Evolutionary conservation across 1,284 basidiomycete genomes (phyloP).

Genomic region (Boletellus dicymbophilus): DNA sequence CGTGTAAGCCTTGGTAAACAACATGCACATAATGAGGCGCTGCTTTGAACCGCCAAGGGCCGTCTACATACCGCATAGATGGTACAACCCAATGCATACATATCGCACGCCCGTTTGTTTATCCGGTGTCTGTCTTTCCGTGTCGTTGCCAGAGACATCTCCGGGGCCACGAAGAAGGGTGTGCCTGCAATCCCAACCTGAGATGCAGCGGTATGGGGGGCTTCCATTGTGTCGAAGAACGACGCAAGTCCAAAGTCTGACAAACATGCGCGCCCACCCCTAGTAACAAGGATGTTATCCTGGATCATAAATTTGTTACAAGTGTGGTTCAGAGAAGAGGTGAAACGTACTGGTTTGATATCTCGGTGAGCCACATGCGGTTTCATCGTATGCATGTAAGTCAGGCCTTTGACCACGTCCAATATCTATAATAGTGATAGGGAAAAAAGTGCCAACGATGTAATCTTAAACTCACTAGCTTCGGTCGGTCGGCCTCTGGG

Average conservation of each 20-base stretch:
- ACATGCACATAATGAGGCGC: neutral
- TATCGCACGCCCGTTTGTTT: constrained; percentile 29
- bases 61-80: constrained; percentile 25
- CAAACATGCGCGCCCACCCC: constrained; percentile 24
- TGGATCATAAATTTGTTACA: constrained; percentile 1
- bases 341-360: constrained; percentile 26
- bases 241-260: constrained; percentile 31
- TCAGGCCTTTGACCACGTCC: constrained; percentile 24
- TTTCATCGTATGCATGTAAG: constrained; percentile 28
- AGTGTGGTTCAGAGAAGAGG: neutral
- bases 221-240: constrained; percentile 19
- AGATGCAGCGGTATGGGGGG: constrained; percentile 12
- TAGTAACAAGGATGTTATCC: constrained; percentile 30
- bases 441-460: neutral
- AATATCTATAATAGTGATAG: constrained; percentile 16
- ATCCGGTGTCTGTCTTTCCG: constrained; percentile 9
- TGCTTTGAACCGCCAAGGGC: neutral
- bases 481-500: constrained; percentile 13
- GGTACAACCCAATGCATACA: constrained; percentile 33
- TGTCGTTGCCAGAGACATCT: constrained; percentile 12
- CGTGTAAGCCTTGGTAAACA: constrained; percentile 23
- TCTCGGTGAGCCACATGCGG: constrained; percentile 29
- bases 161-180: constrained; percentile 24
- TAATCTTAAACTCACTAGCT: constrained; percentile 16
- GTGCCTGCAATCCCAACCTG: constrained; percentile 17